Evolutionary conservation across 1,139 yeast genomes (phyloP), one percentile per base, ranked within the genome.

Genomic region (Blastobotrys aristatus): DNA sequence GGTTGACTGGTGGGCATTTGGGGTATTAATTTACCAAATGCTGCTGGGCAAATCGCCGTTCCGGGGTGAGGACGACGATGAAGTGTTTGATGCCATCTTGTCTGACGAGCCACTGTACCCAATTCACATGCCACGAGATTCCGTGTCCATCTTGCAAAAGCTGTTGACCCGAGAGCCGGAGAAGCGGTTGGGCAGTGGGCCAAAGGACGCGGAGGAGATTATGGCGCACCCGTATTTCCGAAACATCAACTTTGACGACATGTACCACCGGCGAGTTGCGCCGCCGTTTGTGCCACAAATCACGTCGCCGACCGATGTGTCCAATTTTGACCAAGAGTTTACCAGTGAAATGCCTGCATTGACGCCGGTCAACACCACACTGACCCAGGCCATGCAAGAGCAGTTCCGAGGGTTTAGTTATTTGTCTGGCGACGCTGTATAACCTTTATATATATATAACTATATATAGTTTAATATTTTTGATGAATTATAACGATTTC

Each of bases 1-100:
- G 41, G 98, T 92, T 47, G 99, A 92, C 68, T 94, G 98, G 98
- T 92, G 98, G 98, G 97, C 98, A 0, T 88, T 90, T 73, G 99
- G 99, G 47, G 97, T 94, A 31, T 74, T 92, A 55, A 73, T 94
- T 53, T 92, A 90, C 69, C 98, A 92, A 68, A 92, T 92, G 99
- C 74, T 92, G 50, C 74, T 92, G 52, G 94, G 97, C 47, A 96
- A 92, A 68, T 87, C 97, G 3, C 99, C 99, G 39, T 92, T 92
- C 70, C 84, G 94, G 57, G 98, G 99, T 55, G 97, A 90, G 57
- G 98, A 92, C 65, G 98, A 94, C 63, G 97, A 94, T 64, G 98
- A 92, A 69, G 90, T 92, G 42, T 92, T 92, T 71, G 94, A 90
- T 67, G 97, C 98, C n/a, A 92, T 92, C 60, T 79, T 90, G 55